Base-by-base conservation (phyloP, 2,329 filamentous ascomycete genomes). In the Monosporascus ibericus region DNA sequence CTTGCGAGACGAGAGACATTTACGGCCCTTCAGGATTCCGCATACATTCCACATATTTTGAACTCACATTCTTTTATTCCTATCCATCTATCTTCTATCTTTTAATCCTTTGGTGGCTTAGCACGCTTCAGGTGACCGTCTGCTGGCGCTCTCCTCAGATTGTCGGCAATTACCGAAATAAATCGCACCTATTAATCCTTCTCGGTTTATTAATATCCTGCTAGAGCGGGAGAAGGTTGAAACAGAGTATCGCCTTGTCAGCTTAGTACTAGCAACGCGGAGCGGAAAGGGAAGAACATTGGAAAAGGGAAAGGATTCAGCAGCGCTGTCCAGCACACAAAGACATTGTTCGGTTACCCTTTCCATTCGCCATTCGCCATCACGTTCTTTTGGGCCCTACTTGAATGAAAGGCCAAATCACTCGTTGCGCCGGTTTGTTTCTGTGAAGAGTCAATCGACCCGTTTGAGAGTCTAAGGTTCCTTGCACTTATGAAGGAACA, bases 241-340 rank as follows among this genome's bases (percentile, higher is more conserved):
- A 24, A 8, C 25, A 24, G 49, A 46, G 15, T 17, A 27, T 49
- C 22, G n/a, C 36, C 38, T 5, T 44, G 49, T 17, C 42, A 47
- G 34, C 25, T 30, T 37, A 25, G 42, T 48, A 9, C 42, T 48
- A 44, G 37, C 59, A 22, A 53, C 54, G 48, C 58, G 55, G 54
- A 51, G 56, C 54, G 56, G 55, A 58, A 58, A 57, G 60, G 57
- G 56, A 52, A 50, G 49, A 60, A 54, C 53, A 59, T 58, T 49
- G 61, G 56, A 60, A 63, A 63, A 59, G n/a, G 42, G 22, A 46
- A 59, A 69, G 75, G 75, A 78, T 78, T 71, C 75, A 78, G 75
- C 76, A 75, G 75, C 62, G 75, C 75, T 78, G 75, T 77, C 74
- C 75, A 68, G 56, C 50, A 58, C 40, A 55, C 54, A 55, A 60